These are phyloP conservation scores for Piper longum DNA, from an alignment of 164 flowering plant genomes.

Conservation along the genomic window DNA sequence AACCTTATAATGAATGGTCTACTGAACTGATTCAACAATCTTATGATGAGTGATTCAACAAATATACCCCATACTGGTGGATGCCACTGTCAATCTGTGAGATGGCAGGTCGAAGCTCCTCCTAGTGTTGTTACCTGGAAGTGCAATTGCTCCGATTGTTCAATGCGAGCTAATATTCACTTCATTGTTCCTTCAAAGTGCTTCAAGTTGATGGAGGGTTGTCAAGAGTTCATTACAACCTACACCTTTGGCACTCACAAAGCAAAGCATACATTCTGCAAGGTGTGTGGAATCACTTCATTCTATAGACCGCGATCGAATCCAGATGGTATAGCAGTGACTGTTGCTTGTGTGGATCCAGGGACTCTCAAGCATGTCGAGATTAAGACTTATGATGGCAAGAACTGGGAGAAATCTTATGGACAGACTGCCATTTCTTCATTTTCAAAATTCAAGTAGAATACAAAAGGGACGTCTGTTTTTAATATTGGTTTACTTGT, in stretches of 20 bases:
- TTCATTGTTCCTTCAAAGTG: constrained; percentile 55
- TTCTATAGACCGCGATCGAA: constrained; percentile 71
- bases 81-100: constrained; percentile 62
- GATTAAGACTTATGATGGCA: constrained; percentile 53
- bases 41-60: constrained; percentile 6
- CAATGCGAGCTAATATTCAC: constrained; percentile 69
- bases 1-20: too few relatives aligned
- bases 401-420: constrained; percentile 57
- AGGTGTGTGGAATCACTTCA: constrained; percentile 82
- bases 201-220: constrained; percentile 51
- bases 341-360: constrained; percentile 48
- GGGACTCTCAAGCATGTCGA: constrained; percentile 67
- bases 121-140: constrained; percentile 51
- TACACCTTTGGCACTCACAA: constrained; percentile 84
- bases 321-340: constrained; percentile 70
- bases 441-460: constrained; percentile 23
- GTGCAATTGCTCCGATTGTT: constrained; percentile 73
- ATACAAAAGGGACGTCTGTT: too few relatives aligned
- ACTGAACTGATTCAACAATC: background rate
- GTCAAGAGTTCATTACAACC: constrained; percentile 47
- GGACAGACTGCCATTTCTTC: constrained; percentile 36
- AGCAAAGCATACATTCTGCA: constrained; percentile 85
- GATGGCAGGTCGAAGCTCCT: constrained; percentile 64
- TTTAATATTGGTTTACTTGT: too few relatives aligned
- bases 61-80: constrained; percentile 57